Conservation (phyloP, 129 eudicot genomes). For the Arctium minus region DNA sequence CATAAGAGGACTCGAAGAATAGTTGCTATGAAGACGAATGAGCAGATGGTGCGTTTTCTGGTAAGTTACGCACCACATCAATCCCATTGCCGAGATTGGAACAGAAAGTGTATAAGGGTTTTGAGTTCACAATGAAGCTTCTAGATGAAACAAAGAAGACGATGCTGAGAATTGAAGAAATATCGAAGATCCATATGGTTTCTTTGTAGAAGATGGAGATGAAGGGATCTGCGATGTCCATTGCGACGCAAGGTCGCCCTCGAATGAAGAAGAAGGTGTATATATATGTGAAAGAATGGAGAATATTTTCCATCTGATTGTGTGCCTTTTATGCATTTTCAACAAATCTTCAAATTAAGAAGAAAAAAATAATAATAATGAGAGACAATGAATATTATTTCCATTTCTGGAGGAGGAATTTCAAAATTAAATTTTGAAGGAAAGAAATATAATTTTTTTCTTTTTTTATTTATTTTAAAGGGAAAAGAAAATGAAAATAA, state of each 20-base stretch:
- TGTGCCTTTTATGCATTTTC: too few relatives aligned
- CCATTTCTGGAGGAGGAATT: too few relatives aligned
- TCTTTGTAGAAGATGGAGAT: not conserved
- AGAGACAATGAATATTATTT: too few relatives aligned
- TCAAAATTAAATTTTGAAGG: too few relatives aligned
- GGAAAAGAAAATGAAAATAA: too few relatives aligned
- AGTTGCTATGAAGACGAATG: not conserved
- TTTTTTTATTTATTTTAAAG: too few relatives aligned
- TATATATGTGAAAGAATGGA: not conserved
- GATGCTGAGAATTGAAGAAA: not conserved
- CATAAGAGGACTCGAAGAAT: not conserved
- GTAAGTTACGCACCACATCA: not conserved
- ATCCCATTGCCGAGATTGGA: not conserved
- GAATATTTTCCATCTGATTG: too few relatives aligned
- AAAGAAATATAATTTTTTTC: too few relatives aligned
- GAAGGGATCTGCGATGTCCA: not conserved
- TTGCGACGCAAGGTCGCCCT: not conserved
- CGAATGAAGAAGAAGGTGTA: not conserved
- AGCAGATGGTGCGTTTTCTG: not conserved
- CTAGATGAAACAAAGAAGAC: not conserved
- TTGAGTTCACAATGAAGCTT: not conserved
- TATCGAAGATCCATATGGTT: not conserved
- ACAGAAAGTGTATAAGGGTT: not conserved
- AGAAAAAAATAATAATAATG: too few relatives aligned
- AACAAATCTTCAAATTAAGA: too few relatives aligned